phyloP scores from a whole-genome alignment of 2,329 filamentous ascomycete species.

The Pseudogymnoascus sp. region DNA sequence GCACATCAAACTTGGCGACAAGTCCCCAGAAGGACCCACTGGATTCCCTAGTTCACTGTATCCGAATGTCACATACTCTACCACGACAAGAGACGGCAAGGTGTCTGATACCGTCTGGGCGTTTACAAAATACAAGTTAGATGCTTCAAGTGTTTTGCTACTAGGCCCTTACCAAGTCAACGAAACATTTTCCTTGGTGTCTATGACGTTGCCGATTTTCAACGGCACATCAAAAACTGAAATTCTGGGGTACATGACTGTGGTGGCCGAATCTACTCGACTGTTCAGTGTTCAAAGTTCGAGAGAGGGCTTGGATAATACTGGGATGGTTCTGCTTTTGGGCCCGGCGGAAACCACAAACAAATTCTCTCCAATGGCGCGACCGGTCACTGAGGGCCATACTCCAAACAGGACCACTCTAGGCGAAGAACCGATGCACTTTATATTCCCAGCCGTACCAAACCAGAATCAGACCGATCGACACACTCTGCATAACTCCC shows the following conservation, averaged over 20 bases:
- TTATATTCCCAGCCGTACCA: conserved; percentile 50
- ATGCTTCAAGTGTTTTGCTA: conserved; percentile 52
- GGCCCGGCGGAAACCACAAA: conserved; percentile 63
- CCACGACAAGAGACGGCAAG: conserved; percentile 1
- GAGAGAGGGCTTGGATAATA: conserved; percentile 61
- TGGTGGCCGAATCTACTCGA: conserved; percentile 62
- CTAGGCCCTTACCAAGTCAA: conserved; percentile 69
- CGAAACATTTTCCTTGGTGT: conserved; percentile 65
- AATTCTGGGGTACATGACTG: conserved; percentile 76
- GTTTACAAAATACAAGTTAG: conserved; percentile 32
- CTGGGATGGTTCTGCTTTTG: conserved; percentile 63
- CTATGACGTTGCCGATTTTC: conserved; percentile 72
- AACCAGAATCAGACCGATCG: conserved; percentile 37
- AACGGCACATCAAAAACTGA: conserved; percentile 54
- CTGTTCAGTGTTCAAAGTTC: conserved; percentile 57
- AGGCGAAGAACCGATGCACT: conserved; percentile 43
- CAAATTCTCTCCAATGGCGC: conserved; percentile 43
- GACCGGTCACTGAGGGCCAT: conserved; percentile 42
- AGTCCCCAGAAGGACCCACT: conserved; percentile 34
- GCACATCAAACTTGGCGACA: conserved; percentile 49
- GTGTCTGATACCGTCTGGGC: conserved; percentile 14
- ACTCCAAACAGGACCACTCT: conserved; percentile 34
- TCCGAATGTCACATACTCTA: conserved; percentile 65
- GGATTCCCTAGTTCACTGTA: conserved; percentile 69
- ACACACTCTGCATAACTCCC: conserved; percentile 39